A percentile compares a stretch with the other conserved stretches of the same genome.
Conservation (phyloP, 208 protist genomes). For the Leishmania arabica region DNA sequence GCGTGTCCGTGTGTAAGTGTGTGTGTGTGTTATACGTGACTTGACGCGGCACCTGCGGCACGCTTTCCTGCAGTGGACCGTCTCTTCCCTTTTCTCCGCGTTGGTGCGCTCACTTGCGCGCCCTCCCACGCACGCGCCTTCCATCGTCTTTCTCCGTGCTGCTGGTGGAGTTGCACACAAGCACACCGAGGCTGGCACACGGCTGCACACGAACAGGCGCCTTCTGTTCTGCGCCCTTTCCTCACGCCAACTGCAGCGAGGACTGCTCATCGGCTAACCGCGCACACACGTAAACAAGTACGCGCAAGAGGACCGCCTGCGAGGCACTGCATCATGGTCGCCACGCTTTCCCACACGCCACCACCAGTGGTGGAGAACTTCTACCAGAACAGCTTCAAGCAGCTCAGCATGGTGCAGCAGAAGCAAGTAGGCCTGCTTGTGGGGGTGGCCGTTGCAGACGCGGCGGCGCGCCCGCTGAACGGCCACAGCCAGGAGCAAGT, state of each 20-base stretch:
- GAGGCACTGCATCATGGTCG: conserved; percentile 13
- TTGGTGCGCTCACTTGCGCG: background rate
- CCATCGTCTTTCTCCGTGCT: background rate
- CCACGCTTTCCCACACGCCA: conserved; percentile 22
- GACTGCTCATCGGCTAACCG: background rate
- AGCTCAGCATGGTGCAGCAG: conserved; percentile 85
- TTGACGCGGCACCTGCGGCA: background rate
- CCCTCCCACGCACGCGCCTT: background rate
- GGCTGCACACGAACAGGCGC: background rate
- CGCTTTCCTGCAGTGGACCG: background rate
- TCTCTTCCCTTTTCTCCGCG: background rate
- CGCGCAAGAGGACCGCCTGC: background rate
- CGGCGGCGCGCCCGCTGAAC: conserved; percentile 61
- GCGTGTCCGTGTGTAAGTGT: too few relatives aligned
- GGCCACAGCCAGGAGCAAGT: conserved; percentile 48
- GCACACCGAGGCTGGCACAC: background rate
- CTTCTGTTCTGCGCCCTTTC: background rate
- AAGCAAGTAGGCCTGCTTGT: conserved; percentile 77
- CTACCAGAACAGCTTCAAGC: conserved; percentile 86
- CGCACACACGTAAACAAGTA: background rate
- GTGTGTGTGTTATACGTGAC: background rate
- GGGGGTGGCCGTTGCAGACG: conserved; percentile 78
- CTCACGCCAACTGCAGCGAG: background rate
- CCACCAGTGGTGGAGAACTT: conserved; percentile 52
- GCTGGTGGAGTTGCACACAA: background rate